phyloP scores from a whole-genome alignment of 441 rosid genomes.

The Pelargonium exstipulatum region DNA sequence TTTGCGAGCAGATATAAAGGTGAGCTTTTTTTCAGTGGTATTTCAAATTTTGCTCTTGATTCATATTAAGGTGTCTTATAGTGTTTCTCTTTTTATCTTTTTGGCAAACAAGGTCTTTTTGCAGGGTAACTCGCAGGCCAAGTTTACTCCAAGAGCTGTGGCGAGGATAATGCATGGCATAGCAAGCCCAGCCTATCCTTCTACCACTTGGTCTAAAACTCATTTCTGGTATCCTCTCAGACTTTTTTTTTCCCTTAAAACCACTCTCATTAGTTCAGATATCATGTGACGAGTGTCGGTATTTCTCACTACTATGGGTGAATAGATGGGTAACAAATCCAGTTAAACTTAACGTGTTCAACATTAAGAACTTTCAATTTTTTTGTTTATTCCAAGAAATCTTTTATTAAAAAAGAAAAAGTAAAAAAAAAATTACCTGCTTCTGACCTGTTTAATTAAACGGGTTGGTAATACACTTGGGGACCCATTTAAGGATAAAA shows the following conservation, averaged over 20 bases:
- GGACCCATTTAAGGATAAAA: too few relatives aligned
- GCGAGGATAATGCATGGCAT: conserved; percentile 94
- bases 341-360: too few relatives aligned
- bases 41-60: conserved; percentile 1
- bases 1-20: conserved; percentile 93
- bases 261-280: too few relatives aligned
- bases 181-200: conserved; percentile 82
- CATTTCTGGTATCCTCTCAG: conserved; percentile 75
- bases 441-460: too few relatives aligned
- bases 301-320: too few relatives aligned
- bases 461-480: too few relatives aligned
- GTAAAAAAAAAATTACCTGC: too few relatives aligned
- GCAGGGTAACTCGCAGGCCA: conserved; percentile 68
- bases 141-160: conserved; percentile 85
- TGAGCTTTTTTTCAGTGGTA: conserved; percentile 28
- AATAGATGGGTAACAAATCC: too few relatives aligned
- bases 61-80: conserved; percentile 15
- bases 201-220: conserved; percentile 67
- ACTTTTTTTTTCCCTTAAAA: not conserved
- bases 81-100: conserved; percentile 13
- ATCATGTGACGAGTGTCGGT: too few relatives aligned
- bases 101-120: conserved; percentile 59
- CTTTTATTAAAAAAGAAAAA: not conserved
- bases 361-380: not conserved
- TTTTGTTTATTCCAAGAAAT: not conserved